Base-by-base conservation (phyloP, 2,329 filamentous ascomycete species). In the Mollisiaceae sp. region DNA sequence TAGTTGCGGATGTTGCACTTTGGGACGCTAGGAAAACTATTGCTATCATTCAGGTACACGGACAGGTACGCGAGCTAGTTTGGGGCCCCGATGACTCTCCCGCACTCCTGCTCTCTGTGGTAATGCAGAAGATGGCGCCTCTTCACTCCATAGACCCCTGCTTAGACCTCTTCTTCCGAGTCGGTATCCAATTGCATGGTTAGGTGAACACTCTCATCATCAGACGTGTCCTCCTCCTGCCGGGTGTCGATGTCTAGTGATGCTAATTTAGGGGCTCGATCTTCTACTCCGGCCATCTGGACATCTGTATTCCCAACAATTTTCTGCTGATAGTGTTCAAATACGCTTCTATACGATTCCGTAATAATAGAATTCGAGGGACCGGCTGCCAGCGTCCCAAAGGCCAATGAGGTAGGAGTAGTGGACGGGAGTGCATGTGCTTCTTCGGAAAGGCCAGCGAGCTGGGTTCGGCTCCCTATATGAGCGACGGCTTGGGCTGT, bases 131-230 rank as follows among this genome's bases (percentile, higher is more conserved):
- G 27, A 32, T 32, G 6, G 27, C 27, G 6, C 27, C 27, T 32
- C 27, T 41, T 18, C 38, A 4, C 38, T 41, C 38, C 38, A 9
- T 9, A 3, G 15, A 41, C 38, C 38, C 15, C 11, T 41, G 15
- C 38, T 41, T 9, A 41, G 38, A 24, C 58, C 9, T 68, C 70
- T 12, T 59, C 57, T n/a, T 74, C 72, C 9, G 73, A 74, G 39
- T 73, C 71, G 4, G 65, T 69, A 60, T 75, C 73, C 24, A 75
- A 47, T 59, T 74, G 66, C 72, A 74, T 74, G 12, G 65, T 73
- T 47, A 84, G 74, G 36, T 79, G 77, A 1, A 82, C 82, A 67
- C 83, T 78, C 62, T 83, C 82, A 67, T 82, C 81, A 65, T 81
- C 82, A 65, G 79, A 81, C 38, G 58, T 64, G 35, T 76, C 78